Base-by-base conservation (phyloP, 2,329 filamentous ascomycete genomes). In the Talaromyces sp. region DNA sequence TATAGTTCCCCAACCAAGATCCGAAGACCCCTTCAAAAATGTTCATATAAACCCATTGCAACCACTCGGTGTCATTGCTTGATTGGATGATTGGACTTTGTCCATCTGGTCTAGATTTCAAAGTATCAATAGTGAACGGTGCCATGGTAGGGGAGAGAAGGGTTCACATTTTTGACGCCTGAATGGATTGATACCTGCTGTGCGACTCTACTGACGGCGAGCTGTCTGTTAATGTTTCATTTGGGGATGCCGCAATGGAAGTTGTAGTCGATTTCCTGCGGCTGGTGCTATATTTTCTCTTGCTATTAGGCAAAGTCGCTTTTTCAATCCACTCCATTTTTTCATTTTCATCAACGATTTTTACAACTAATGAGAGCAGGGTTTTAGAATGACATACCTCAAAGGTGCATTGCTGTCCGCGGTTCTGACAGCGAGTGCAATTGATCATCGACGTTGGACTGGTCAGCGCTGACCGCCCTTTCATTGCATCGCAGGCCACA, bases 11-110 rank as follows among this genome's bases (percentile, higher is more conserved):
- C 66, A 79, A 70, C 75, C 75, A 78, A 0, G 74, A 77, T 1
- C 76, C 76, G 64, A 79, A 78, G 0, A 78, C 68, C 2, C 70
- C 67, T 54, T 78, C 75, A 41, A 78, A 79, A 0, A 72, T 72
- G 48, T 66, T 65, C 31, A 68, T 64, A 61, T 75, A 78, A 10
- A 78, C 68, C 2, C 50, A 60, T 24, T 63, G 63, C 1, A 69
- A 62, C 65, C 68, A 68, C 32, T 62, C 50, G 7, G 41, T 46
- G 14, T 61, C 58, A 9, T 64, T 60, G 3, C 32, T 32, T 17
- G 19, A n/a, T 50, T 17, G 31, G 2, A 19, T 21, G 27, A 14
- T 17, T 1, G 29, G 48, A 9, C 14, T 48, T 31, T 57, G 32
- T 5, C 19, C 53, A 32, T 48, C 17, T 8, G 11, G 56, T 57